These are phyloP conservation scores for Noccaea caerulescens DNA, from an alignment of 345 rosid genomes.

Conservation along the genomic window DNA sequence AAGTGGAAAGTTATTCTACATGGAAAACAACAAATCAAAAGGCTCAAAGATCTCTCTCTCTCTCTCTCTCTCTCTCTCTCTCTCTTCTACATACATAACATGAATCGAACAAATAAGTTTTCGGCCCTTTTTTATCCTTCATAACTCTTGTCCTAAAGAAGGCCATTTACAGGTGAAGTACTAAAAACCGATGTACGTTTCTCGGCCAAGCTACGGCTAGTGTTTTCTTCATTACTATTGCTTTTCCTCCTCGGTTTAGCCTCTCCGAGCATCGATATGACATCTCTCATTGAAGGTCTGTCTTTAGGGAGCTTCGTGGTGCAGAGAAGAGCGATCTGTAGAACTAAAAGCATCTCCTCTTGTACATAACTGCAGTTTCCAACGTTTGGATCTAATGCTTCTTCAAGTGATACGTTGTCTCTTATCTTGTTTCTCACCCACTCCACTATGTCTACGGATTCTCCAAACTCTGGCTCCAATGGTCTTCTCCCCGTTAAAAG, in stretches of 20 bases:
- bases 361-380: slow-evolving; percentile 87
- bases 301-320: slow-evolving; percentile 87
- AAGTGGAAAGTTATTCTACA: slow-evolving; percentile 32
- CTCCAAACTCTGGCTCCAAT: slow-evolving; percentile 71
- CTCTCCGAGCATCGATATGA: slow-evolving; percentile 86
- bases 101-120: slow-evolving; percentile 37
- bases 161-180: slow-evolving; percentile 81
- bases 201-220: slow-evolving; percentile 44
- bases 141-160: slow-evolving; percentile 48
- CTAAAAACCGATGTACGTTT: slow-evolving; percentile 62
- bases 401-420: slow-evolving; percentile 67
- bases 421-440: slow-evolving; percentile 74
- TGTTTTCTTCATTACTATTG: slow-evolving; percentile 51
- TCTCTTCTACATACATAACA: slow-evolving; percentile 54
- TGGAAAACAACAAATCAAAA: slow-evolving; percentile 19
- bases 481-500: slow-evolving; percentile 77
- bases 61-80: slow-evolving; percentile 17
- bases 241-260: slow-evolving; percentile 93
- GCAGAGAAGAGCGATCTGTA: slow-evolving; percentile 82
- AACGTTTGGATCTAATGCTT: slow-evolving; percentile 64
- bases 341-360: slow-evolving; percentile 92
- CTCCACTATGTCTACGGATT: slow-evolving; percentile 65
- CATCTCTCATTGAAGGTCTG: slow-evolving; percentile 93
- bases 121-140: neutral
- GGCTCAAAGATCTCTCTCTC: slow-evolving; percentile 18